Percentiles rank a stretch among this genome's conserved stretches.
phyloP scores from a whole-genome alignment of 2,329 filamentous ascomycete genomes.

The Zasmidium citrigriseum region DNA sequence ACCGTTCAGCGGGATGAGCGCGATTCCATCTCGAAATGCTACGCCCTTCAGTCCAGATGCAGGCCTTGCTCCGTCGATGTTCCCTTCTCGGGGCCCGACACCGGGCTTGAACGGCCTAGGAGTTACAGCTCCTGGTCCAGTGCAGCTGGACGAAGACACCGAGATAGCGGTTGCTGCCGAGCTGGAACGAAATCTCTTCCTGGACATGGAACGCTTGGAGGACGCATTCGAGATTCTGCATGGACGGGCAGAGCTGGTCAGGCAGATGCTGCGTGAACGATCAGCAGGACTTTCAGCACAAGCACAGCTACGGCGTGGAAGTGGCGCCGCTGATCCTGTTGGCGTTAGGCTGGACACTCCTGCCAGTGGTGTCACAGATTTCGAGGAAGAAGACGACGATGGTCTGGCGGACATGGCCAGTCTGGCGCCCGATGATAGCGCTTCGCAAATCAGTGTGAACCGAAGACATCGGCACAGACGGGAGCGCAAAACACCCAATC shows the following conservation, averaged over 20 bases:
- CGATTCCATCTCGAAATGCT: slow-evolving; percentile 44
- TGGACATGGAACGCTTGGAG: slow-evolving; percentile 90
- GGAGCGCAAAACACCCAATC: slow-evolving; percentile 65
- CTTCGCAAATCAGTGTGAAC: slow-evolving; percentile 76
- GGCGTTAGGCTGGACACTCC: slow-evolving; percentile 47
- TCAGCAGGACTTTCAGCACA: slow-evolving; percentile 73
- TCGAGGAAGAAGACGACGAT: slow-evolving; percentile 35
- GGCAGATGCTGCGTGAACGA: slow-evolving; percentile 76
- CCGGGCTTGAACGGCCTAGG: slow-evolving; percentile 33
- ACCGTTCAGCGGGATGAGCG: slow-evolving; percentile 61
- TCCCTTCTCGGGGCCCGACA: slow-evolving; percentile 36
- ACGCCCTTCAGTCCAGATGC: slow-evolving; percentile 50
- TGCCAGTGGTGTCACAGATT: slow-evolving; percentile 38
- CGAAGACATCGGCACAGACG: slow-evolving; percentile 66
- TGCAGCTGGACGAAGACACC: slow-evolving; percentile 90
- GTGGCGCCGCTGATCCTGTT: slow-evolving; percentile 39
- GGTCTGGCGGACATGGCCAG: slow-evolving; percentile 45
- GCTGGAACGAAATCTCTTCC: slow-evolving; percentile 89
- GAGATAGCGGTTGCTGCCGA: slow-evolving; percentile 89
- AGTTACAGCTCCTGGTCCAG: slow-evolving; percentile 55
- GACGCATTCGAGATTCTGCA: slow-evolving; percentile 94
- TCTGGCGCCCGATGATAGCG: slow-evolving; percentile 75
- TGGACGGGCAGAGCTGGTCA: slow-evolving; percentile 76
- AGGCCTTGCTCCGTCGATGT: slow-evolving; percentile 29
- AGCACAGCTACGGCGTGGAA: slow-evolving; percentile 60